Evolutionary conservation across 352 stramenopile genomes (phyloP).

Genomic region (Phytophthora citricola): DNA sequence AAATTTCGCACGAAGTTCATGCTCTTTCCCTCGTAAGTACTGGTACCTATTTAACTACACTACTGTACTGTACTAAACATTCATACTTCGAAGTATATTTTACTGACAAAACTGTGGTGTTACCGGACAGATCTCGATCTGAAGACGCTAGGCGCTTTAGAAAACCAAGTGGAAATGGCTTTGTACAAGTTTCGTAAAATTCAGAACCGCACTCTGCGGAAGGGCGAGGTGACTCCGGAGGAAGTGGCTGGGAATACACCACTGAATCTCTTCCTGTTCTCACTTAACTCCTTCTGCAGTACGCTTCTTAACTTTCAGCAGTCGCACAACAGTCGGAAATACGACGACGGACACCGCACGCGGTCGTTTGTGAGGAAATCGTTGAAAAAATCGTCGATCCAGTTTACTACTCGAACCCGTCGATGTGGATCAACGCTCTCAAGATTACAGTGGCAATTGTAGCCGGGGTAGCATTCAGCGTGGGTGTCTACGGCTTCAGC

Average conservation of each 20-base stretch:
- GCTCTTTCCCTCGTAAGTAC: constrained; percentile 46
- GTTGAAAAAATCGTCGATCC: constrained; percentile 27
- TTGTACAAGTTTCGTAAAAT: constrained; percentile 65
- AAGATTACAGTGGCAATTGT: constrained; percentile 52
- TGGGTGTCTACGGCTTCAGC: constrained; percentile 83
- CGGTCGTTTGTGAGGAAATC: constrained; percentile 57
- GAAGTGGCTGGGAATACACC: constrained; percentile 86
- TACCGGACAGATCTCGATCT: constrained; percentile 56
- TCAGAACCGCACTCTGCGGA: constrained; percentile 63
- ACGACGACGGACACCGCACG: constrained; percentile 51
- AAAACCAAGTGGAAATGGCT: constrained; percentile 76
- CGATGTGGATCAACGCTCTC: constrained; percentile 9
- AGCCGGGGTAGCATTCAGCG: constrained; percentile 66
- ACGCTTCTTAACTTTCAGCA: constrained; percentile 75
- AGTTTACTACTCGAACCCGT: constrained; percentile 10
- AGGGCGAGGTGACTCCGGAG: constrained; percentile 60
- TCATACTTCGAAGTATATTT: not conserved
- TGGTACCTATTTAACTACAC: no score
- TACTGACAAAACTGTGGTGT: not conserved
- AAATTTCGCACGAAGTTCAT: constrained; percentile 68
- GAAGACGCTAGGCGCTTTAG: constrained; percentile 45
- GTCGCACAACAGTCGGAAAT: constrained; percentile 22
- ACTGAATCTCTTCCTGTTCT: constrained; percentile 85
- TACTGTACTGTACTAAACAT: no score
- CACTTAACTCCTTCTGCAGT: constrained; percentile 84